These are phyloP conservation scores for Raddia distichophylla DNA, from an alignment of 176 grass and related monocot genomes.

Conservation along the genomic window DNA sequence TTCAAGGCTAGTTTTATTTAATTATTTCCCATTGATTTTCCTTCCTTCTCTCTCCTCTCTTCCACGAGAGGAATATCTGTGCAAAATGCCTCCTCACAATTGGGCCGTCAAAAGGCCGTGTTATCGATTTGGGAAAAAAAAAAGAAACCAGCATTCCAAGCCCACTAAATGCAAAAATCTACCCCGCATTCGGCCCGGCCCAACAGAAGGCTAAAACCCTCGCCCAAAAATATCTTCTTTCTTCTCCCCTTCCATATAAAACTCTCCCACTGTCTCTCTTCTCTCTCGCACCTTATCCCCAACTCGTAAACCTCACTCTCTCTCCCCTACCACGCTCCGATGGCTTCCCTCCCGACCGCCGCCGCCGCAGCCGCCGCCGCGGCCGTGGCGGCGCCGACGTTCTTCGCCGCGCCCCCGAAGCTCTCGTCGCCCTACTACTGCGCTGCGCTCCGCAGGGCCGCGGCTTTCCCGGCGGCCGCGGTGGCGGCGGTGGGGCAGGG, in stretches of 20 bases:
- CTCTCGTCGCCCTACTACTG: not conserved
- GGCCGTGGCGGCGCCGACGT: constrained; percentile 11
- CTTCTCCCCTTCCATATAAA: not conserved
- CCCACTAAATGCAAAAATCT: not conserved
- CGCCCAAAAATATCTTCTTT: constrained; percentile 31
- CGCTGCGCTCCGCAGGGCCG: constrained; percentile 2
- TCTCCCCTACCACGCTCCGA: constrained; percentile 10
- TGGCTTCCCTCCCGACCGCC: constrained; percentile 63
- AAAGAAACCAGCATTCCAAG: not conserved
- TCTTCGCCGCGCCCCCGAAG: constrained; percentile 33
- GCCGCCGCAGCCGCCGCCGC: constrained; percentile 46
- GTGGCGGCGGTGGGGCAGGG: not conserved
- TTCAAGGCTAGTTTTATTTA: no score
- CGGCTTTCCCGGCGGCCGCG: constrained; percentile 12
- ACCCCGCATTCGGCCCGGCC: not conserved
- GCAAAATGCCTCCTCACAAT: no score
- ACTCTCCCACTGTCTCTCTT: not conserved
- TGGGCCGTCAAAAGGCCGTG: no score
- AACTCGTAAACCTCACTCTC: constrained; percentile 15
- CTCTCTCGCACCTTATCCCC: constrained; percentile 42
- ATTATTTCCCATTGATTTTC: no score
- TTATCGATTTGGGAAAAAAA: no score
- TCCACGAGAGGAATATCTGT: no score
- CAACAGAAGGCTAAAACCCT: not conserved
- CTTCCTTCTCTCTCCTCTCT: no score